Conservation (phyloP, 2,329 filamentous ascomycete genomes). For the Rugonectria rugulosa region DNA sequence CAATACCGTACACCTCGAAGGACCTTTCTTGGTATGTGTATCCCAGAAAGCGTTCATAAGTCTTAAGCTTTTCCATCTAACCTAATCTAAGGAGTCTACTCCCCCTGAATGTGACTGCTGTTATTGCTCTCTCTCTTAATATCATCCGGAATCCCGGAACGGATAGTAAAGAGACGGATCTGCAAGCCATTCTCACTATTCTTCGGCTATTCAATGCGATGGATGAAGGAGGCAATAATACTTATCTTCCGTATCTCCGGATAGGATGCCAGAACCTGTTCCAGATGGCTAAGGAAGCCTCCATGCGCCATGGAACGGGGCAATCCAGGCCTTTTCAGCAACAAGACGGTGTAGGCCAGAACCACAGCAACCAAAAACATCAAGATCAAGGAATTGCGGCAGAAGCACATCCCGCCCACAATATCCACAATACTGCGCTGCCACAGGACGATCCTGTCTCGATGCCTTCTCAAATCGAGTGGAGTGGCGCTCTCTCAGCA, state of each 20-base stretch:
- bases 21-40: background rate
- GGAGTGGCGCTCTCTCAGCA: no score
- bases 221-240: background rate
- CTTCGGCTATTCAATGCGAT: background rate
- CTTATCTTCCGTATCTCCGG: background rate
- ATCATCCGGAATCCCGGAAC: background rate
- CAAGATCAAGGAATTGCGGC: no score
- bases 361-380: no score
- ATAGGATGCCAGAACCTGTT: background rate
- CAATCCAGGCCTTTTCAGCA: background rate
- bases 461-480: no score
- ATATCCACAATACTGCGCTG: no score
- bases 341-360: no score
- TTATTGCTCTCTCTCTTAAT: background rate
- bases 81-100: background rate
- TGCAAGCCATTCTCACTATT: background rate
- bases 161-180: background rate
- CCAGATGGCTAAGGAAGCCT: background rate
- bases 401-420: no score
- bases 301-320: background rate
- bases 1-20: background rate
- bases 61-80: no score
- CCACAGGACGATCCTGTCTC: no score
- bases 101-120: background rate
- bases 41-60: background rate